phyloP scores from a whole-genome alignment of 2,329 filamentous ascomycete species.

The Coniochaeta ligniaria region DNA sequence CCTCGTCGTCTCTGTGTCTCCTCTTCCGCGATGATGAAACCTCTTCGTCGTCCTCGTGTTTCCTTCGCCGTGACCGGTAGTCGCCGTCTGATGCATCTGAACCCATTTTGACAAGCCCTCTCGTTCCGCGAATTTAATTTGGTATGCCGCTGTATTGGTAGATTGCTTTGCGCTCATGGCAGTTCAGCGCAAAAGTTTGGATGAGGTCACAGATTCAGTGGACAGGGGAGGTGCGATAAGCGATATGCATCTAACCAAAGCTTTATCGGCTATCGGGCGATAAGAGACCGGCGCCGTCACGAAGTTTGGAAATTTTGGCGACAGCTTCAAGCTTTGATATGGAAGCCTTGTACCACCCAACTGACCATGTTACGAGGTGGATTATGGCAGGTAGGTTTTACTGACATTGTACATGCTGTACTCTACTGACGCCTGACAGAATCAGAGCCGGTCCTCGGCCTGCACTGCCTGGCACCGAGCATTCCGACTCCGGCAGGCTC shows the following conservation, averaged over 20 bases:
- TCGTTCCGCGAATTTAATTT: not conserved
- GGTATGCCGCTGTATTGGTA: not conserved
- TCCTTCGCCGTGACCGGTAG: slow-evolving; percentile 8
- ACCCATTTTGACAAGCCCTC: slow-evolving; percentile 6
- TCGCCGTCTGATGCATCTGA: slow-evolving; percentile 6
- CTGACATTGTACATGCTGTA: not conserved
- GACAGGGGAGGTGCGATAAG: not conserved
- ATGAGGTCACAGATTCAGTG: not conserved
- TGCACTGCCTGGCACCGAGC: slow-evolving; percentile 13
- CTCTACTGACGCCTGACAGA: slow-evolving; percentile 8
- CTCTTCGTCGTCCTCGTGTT: slow-evolving; percentile 7
- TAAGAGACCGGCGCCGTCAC: not conserved
- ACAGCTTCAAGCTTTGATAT: not conserved
- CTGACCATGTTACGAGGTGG: slow-evolving; percentile 35
- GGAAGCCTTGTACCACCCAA: not conserved
- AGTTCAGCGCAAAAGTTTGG: not conserved
- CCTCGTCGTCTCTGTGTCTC: slow-evolving; percentile 6
- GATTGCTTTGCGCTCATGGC: not conserved
- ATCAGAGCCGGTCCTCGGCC: slow-evolving; percentile 13
- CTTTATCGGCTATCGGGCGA: not conserved
- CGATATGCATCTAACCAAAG: not conserved
- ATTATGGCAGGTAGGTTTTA: slow-evolving; percentile 27
- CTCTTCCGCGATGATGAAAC: slow-evolving; percentile 3
- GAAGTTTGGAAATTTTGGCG: not conserved
- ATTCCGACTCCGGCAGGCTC: not conserved